Conservation (phyloP, 805 yeast species). For the Candida vaughaniae region DNA sequence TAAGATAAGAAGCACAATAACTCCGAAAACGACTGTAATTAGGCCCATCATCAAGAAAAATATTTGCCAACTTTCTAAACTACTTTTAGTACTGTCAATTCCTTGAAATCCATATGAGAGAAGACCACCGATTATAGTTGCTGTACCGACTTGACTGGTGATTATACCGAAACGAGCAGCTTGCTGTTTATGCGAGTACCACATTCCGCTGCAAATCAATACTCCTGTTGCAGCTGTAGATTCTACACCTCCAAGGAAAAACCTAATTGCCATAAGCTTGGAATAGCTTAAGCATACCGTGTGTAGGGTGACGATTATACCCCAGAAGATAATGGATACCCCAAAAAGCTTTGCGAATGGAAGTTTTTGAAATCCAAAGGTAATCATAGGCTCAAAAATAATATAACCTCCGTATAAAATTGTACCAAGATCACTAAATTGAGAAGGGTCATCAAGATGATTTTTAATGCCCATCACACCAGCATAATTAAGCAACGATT, state of each 20-base stretch:
- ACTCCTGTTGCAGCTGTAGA: conserved; percentile 56
- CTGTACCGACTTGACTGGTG: conserved; percentile 59
- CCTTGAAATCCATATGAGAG: conserved; percentile 54
- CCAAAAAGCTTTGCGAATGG: conserved; percentile 56
- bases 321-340: conserved; percentile 51
- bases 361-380: conserved; percentile 42
- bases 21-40: conserved; percentile 51
- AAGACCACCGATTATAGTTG: conserved; percentile 49
- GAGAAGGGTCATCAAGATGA: conserved; percentile 41
- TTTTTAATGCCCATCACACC: conserved; percentile 63
- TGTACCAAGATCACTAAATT: conserved; percentile 53
- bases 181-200: conserved; percentile 55
- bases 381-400: conserved; percentile 50
- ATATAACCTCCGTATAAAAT: conserved; percentile 55
- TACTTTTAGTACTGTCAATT: conserved; percentile 35
- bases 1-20: conserved; percentile 38
- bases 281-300: conserved; percentile 54
- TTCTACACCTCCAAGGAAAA: conserved; percentile 55
- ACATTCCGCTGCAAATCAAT: conserved; percentile 60
- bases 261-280: conserved; percentile 53
- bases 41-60: conserved; percentile 57
- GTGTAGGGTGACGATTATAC: conserved; percentile 49
- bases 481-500: conserved; percentile 58
- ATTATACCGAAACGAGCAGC: conserved; percentile 52
- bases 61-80: conserved; percentile 55